A percentile compares a stretch with the other conserved stretches of the same genome.
Conservation (phyloP, 2,329 filamentous ascomycete genomes). For the Colletotrichum abscissum region DNA sequence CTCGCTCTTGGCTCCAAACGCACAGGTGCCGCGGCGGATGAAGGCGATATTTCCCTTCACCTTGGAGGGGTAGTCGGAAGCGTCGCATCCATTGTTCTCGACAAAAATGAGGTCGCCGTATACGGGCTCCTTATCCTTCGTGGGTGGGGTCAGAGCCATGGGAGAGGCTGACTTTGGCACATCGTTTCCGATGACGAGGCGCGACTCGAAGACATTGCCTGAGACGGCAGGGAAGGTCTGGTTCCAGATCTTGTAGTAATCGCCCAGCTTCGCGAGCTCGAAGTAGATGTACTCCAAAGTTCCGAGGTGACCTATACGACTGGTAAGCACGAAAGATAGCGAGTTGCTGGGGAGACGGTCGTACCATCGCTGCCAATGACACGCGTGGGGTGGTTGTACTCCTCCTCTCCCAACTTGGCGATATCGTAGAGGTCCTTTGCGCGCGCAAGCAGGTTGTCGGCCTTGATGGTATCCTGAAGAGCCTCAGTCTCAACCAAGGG, state of each 20-base stretch:
- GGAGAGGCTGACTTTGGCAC: constrained; percentile 62
- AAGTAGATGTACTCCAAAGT: constrained; percentile 73
- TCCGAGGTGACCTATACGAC: constrained; percentile 65
- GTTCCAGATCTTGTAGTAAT: constrained; percentile 72
- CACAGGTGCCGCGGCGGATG: constrained; percentile 75
- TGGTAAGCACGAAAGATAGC: constrained; percentile 26
- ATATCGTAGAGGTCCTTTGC: constrained; percentile 72
- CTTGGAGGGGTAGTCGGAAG: constrained; percentile 70
- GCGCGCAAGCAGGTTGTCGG: constrained; percentile 66
- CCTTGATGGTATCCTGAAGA: constrained; percentile 67
- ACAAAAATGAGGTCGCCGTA: constrained; percentile 70
- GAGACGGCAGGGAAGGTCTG: constrained; percentile 73
- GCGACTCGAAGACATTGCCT: constrained; percentile 68
- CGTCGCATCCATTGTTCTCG: constrained; percentile 71
- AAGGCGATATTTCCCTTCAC: constrained; percentile 75
- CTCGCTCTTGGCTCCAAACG: constrained; percentile 78
- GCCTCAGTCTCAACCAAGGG: constrained; percentile 63
- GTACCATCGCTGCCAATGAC: constrained; percentile 76
- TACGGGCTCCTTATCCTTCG: constrained; percentile 67
- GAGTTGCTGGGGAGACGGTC: constrained; percentile 19
- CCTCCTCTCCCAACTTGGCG: constrained; percentile 66
- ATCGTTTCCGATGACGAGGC: constrained; percentile 65
- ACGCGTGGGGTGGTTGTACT: constrained; percentile 76
- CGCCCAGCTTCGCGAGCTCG: constrained; percentile 63
- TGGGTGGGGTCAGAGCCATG: constrained; percentile 77